A percentile compares a stretch with the other conserved stretches of the same genome.
These are phyloP conservation scores for Fusarium bulbicola DNA, from an alignment of 2,329 filamentous ascomycete species.

Conservation along the genomic window DNA sequence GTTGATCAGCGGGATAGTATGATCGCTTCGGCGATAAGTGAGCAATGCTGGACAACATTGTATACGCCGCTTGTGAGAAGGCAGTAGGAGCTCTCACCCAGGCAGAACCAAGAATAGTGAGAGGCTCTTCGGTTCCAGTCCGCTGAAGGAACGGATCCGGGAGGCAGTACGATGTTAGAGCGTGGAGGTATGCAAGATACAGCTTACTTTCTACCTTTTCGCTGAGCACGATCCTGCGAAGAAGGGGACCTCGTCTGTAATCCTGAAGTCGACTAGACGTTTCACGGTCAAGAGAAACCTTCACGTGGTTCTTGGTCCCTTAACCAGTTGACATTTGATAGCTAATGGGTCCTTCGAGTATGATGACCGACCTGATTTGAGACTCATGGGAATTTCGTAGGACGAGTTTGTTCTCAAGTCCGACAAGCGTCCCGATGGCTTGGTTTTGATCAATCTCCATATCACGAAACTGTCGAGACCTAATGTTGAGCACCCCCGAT, in stretches of 20 bases:
- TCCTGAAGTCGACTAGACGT: constrained; percentile 44
- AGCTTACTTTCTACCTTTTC: constrained; percentile 62
- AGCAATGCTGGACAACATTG: neutral
- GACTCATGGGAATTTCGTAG: constrained; percentile 42
- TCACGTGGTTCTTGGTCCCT: constrained; percentile 41
- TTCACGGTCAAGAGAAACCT: constrained; percentile 47
- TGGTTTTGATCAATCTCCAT: constrained; percentile 26
- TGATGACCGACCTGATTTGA: constrained; percentile 48
- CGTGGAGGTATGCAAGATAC: constrained; percentile 61
- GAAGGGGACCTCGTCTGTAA: constrained; percentile 58
- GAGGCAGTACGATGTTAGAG: constrained; percentile 61
- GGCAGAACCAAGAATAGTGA: constrained; percentile 59
- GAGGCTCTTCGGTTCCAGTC: constrained; percentile 65
- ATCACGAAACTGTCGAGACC: constrained; percentile 23
- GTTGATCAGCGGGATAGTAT: constrained; percentile 54
- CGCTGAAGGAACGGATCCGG: constrained; percentile 57
- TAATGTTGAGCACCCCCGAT: neutral
- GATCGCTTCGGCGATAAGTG: constrained; percentile 43
- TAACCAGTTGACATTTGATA: neutral
- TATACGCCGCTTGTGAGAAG: neutral
- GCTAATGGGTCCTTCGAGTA: constrained; percentile 47
- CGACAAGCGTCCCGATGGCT: constrained; percentile 20
- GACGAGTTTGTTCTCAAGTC: constrained; percentile 52
- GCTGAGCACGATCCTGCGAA: constrained; percentile 61
- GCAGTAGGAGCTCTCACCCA: constrained; percentile 50